Evolutionary conservation across 306 rosid species (phyloP).

Genomic region (Styphnolobium japonicum): DNA sequence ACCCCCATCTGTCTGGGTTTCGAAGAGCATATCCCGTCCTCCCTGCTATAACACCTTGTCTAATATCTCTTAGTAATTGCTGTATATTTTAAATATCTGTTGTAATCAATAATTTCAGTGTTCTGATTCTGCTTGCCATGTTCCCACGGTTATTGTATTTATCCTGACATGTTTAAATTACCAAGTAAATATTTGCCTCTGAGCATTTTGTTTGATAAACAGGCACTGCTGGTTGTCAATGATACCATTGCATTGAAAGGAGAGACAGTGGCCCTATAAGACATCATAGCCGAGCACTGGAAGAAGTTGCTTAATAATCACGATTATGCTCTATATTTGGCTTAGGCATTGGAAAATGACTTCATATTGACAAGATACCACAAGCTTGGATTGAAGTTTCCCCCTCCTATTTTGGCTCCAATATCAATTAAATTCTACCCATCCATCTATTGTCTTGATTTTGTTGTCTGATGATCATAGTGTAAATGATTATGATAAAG

Average conservation of each 20-base stretch:
- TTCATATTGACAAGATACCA: background rate
- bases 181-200: background rate
- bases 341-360: background rate
- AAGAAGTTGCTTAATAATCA: background rate
- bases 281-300: background rate
- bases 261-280: background rate
- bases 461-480: background rate
- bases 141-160: background rate
- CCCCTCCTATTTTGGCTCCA: background rate
- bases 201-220: background rate
- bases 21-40: background rate
- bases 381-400: background rate
- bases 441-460: background rate
- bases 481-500: background rate
- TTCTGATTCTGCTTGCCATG: constrained; percentile 9
- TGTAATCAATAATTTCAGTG: background rate
- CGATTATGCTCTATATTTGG: background rate
- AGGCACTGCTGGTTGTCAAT: background rate
- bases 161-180: background rate
- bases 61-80: background rate
- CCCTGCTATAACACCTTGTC: background rate
- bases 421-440: background rate
- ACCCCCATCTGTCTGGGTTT: background rate
- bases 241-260: background rate
- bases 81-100: background rate